phyloP scores from a whole-genome alignment of 176 grass and related monocot species.

The Eleusine coracana region DNA sequence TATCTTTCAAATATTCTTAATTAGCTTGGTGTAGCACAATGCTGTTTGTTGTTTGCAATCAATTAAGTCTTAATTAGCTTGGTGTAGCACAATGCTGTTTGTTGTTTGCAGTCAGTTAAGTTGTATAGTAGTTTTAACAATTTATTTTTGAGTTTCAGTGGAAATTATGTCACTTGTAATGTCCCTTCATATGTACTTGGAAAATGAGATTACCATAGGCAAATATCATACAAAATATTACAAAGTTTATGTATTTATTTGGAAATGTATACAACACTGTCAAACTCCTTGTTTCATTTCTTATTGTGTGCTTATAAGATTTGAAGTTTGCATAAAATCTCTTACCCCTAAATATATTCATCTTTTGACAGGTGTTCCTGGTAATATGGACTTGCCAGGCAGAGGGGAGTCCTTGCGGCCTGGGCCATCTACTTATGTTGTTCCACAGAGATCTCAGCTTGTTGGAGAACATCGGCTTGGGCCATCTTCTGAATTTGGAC shows the following conservation, averaged over 20 bases:
- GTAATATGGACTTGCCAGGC: slow-evolving; percentile 48
- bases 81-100: background rate
- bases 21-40: background rate
- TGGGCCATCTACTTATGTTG: slow-evolving; percentile 61
- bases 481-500: slow-evolving; percentile 38
- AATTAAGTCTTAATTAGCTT: background rate
- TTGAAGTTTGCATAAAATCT: slow-evolving; percentile 19
- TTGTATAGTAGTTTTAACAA: slow-evolving; percentile 7
- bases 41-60: background rate
- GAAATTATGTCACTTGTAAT: background rate
- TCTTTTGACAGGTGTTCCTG: slow-evolving; percentile 52
- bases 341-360: slow-evolving; percentile 15
- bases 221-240: background rate
- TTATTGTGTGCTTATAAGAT: background rate
- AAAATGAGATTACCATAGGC: background rate
- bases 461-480: slow-evolving; percentile 57
- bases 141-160: slow-evolving; percentile 1
- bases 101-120: background rate
- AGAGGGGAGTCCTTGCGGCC: slow-evolving; percentile 45
- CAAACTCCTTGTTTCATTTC: slow-evolving; percentile 14
- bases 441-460: slow-evolving; percentile 66
- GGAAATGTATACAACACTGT: background rate
- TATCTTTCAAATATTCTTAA: background rate
- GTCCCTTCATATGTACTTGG: background rate
- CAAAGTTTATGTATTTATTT: background rate